phyloP scores from a whole-genome alignment of 1,284 basidiomycete species.

The Tilletia walkeri region DNA sequence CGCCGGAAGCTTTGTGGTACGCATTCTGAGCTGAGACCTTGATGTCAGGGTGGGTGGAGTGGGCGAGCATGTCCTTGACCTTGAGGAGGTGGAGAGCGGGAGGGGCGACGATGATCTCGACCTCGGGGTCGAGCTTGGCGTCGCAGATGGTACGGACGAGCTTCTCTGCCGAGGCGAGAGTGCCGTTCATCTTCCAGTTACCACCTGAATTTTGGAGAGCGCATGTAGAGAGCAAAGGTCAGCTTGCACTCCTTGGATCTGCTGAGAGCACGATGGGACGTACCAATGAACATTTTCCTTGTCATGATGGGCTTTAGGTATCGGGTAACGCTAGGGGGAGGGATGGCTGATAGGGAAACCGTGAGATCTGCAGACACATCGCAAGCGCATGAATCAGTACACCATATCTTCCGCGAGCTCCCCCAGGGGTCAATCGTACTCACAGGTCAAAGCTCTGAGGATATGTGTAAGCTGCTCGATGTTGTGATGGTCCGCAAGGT shows the following conservation, averaged over 20 bases:
- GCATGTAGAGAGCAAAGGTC: conserved; percentile 48
- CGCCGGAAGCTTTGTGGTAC: conserved; percentile 79
- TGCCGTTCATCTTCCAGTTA: conserved; percentile 57
- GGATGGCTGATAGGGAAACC: too few relatives aligned
- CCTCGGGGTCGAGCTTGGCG: conserved; percentile 50
- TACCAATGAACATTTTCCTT: conserved; percentile 15
- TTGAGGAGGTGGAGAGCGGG: conserved; percentile 49
- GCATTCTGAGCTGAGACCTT: conserved; percentile 84
- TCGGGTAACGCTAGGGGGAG: too few relatives aligned
- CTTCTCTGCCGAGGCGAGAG: conserved; percentile 47
- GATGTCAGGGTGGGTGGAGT: conserved; percentile 26
- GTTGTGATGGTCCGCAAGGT: too few relatives aligned
- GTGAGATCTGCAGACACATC: too few relatives aligned
- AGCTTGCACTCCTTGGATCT: background rate
- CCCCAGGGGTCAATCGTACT: too few relatives aligned
- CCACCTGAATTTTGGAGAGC: conserved; percentile 41
- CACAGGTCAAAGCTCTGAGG: too few relatives aligned
- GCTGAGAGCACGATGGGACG: background rate
- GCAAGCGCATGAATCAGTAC: too few relatives aligned
- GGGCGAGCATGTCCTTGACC: conserved; percentile 43
- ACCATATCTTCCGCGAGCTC: too few relatives aligned
- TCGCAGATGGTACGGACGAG: conserved; percentile 42
- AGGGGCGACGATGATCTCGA: conserved; percentile 54
- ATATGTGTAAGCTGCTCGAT: too few relatives aligned
- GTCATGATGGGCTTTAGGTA: conserved; percentile 11